Percentiles rank a stretch among this genome's conserved stretches.
These are phyloP conservation scores for Blepharisma japonicum DNA, from an alignment of 73 alveolate genomes.

Conservation along the genomic window DNA sequence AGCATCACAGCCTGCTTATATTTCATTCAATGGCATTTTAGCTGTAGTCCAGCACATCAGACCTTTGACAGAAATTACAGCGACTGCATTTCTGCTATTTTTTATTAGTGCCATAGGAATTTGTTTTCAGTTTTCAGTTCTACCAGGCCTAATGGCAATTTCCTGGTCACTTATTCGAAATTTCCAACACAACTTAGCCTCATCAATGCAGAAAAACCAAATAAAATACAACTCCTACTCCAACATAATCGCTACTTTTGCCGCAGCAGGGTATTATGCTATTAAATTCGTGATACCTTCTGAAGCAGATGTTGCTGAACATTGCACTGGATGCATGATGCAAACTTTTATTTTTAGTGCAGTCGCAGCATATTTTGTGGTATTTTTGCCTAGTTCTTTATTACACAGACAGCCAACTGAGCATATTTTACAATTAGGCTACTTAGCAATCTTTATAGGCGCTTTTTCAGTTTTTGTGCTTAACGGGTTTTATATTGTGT, in stretches of 20 bases:
- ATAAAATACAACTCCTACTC: not conserved
- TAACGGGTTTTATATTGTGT: not conserved
- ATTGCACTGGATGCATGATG: not conserved
- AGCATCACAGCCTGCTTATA: not conserved
- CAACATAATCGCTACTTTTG: not conserved
- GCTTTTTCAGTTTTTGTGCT: not conserved
- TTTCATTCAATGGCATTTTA: not conserved
- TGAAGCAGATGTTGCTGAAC: not conserved
- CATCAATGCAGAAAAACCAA: not conserved
- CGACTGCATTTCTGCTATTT: not conserved
- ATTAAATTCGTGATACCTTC: not conserved
- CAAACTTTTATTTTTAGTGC: not conserved
- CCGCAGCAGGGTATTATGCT: not conserved
- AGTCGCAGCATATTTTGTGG: not conserved
- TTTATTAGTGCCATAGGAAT: not conserved
- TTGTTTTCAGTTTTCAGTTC: constrained; percentile 16
- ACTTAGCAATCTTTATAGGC: not conserved
- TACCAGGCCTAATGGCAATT: not conserved
- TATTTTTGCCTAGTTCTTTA: not conserved
- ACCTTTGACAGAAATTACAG: not conserved
- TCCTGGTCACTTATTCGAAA: not conserved
- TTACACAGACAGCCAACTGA: not conserved
- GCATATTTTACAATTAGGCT: not conserved
- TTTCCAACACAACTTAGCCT: not conserved
- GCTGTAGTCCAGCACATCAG: not conserved